These are phyloP conservation scores for Termitomyces sp. DNA, from an alignment of 768 basidiomycete species.

Conservation along the genomic window DNA sequence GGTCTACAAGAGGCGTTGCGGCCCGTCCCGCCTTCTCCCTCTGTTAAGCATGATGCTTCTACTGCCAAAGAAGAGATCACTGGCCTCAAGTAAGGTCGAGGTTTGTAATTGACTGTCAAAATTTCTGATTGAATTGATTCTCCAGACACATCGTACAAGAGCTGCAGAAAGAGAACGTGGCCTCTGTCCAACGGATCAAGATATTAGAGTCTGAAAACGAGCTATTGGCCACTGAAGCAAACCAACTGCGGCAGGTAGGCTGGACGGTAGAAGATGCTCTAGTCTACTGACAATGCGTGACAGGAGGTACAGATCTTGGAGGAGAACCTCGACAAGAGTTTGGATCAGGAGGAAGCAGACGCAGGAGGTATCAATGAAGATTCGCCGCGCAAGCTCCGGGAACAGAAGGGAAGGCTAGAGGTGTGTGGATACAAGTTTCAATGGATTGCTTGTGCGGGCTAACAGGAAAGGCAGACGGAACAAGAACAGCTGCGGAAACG, in stretches of 20 bases:
- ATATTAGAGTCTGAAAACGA: slow-evolving; percentile 75
- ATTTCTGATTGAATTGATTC: not conserved
- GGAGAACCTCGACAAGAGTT: slow-evolving; percentile 59
- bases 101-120: not conserved
- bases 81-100: slow-evolving; percentile 64
- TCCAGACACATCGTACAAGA: slow-evolving; percentile 82
- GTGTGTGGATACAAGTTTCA: slow-evolving; percentile 22
- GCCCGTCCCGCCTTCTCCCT: slow-evolving; percentile 20
- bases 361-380: slow-evolving; percentile 22
- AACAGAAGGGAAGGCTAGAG: slow-evolving; percentile 49
- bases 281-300: slow-evolving; percentile 1
- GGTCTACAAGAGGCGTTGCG: slow-evolving; percentile 22
- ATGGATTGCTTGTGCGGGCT: not conserved
- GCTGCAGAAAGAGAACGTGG: slow-evolving; percentile 74
- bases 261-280: not conserved
- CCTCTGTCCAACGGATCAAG: slow-evolving; percentile 56
- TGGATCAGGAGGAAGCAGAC: slow-evolving; percentile 43
- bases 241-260: slow-evolving; percentile 67
- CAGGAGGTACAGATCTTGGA: slow-evolving; percentile 78
- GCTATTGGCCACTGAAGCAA: slow-evolving; percentile 56
- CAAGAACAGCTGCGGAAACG: slow-evolving; percentile 67
- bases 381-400: slow-evolving; percentile 37
- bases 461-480: slow-evolving; percentile 40
- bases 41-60: slow-evolving; percentile 48
- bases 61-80: slow-evolving; percentile 60